These are phyloP conservation scores for Geum urbanum DNA, from an alignment of 306 rosid genomes.

Conservation along the genomic window DNA sequence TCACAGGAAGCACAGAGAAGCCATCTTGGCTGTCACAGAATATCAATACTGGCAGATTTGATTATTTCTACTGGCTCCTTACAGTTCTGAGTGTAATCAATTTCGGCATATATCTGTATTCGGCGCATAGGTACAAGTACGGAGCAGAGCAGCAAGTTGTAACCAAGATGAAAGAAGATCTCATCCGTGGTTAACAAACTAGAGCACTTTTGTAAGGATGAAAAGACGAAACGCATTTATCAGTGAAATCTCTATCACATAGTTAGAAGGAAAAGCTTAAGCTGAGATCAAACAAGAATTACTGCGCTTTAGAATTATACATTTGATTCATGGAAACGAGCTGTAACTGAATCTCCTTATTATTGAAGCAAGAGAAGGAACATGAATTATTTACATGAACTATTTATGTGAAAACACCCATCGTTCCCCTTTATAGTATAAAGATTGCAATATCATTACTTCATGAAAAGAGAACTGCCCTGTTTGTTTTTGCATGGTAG, in stretches of 20 bases:
- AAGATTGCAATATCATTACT: not conserved
- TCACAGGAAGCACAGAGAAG: slow-evolving; percentile 43
- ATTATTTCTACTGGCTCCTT: slow-evolving; percentile 72
- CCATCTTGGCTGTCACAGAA: slow-evolving; percentile 77
- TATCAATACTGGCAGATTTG: slow-evolving; percentile 67
- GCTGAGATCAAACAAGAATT: not conserved
- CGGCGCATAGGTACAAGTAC: slow-evolving; percentile 57
- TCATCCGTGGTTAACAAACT: not conserved
- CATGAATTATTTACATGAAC: not conserved
- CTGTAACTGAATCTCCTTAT: not conserved
- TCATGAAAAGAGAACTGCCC: not conserved
- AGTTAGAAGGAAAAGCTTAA: not conserved
- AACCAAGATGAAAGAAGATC: slow-evolving; percentile 16
- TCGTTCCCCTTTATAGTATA: not conserved
- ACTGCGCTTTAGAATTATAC: not conserved
- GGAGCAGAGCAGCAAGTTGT: slow-evolving; percentile 37
- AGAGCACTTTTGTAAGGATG: not conserved
- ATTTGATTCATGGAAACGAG: not conserved
- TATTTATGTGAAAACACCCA: too few relatives aligned
- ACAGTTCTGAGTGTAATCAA: slow-evolving; percentile 58
- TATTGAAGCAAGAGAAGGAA: not conserved
- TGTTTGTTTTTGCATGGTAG: not conserved
- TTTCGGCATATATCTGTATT: slow-evolving; percentile 53
- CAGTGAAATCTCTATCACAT: not conserved
- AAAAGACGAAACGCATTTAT: too few relatives aligned